A percentile compares a stretch with the other conserved stretches of the same genome.
These are phyloP conservation scores for Staphylotrichum longicolle DNA, from an alignment of 495 filamentous ascomycete genomes.

Conservation along the genomic window DNA sequence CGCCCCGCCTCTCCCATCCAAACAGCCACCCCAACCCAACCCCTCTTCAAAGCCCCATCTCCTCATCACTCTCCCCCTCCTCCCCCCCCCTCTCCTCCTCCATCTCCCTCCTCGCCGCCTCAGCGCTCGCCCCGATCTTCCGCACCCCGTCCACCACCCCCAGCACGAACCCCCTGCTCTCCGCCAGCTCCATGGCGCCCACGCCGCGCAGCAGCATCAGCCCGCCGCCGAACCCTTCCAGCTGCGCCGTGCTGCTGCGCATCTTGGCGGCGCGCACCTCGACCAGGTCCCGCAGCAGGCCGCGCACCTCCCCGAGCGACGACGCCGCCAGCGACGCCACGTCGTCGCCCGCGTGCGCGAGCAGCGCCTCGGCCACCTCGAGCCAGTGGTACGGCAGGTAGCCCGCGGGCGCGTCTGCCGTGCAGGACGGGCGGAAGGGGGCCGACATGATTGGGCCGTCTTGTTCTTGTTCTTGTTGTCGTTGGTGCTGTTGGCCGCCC, in stretches of 20 bases:
- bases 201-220: conserved; percentile 77
- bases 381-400: conserved; percentile 92
- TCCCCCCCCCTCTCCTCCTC: conserved; percentile 48
- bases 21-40: not conserved
- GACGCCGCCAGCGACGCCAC: conserved; percentile 60
- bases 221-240: conserved; percentile 66
- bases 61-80: conserved; percentile 48
- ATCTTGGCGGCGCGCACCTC: conserved; percentile 91
- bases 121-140: conserved; percentile 58
- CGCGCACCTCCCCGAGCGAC: conserved; percentile 65
- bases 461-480: not conserved
- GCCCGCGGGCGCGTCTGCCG: conserved; percentile 57
- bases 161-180: conserved; percentile 78
- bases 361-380: conserved; percentile 78
- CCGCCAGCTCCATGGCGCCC: conserved; percentile 86
- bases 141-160: conserved; percentile 86
- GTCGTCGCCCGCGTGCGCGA: conserved; percentile 83
- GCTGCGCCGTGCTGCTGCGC: conserved; percentile 63
- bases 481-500: not conserved
- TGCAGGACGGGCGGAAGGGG: conserved; percentile 60
- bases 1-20: too few species aligned
- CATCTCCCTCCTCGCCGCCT: conserved; percentile 54
- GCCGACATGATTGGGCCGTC: conserved; percentile 39
- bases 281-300: conserved; percentile 74
- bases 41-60: conserved; percentile 39